phyloP scores from a whole-genome alignment of 2,329 filamentous ascomycete species.

The Pseudocercospora cruenta region DNA sequence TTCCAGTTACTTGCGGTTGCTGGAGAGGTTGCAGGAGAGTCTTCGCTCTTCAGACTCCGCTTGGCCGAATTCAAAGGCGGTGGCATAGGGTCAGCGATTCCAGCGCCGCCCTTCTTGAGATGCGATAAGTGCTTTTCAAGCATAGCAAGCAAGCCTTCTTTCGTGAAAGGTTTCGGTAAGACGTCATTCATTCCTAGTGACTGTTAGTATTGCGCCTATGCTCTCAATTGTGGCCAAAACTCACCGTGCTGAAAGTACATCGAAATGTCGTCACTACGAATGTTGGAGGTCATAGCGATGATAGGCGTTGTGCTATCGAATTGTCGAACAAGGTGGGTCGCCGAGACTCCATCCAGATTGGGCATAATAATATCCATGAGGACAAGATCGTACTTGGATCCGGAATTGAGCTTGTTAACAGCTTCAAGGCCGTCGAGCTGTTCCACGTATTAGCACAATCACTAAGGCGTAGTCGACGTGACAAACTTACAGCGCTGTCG shows the following conservation, averaged over 20 bases:
- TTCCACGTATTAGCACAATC: slow-evolving; percentile 11
- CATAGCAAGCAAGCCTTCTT: slow-evolving; percentile 75
- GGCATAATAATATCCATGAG: slow-evolving; percentile 84
- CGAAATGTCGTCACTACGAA: slow-evolving; percentile 91
- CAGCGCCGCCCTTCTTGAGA: slow-evolving; percentile 63
- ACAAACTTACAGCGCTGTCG: slow-evolving; percentile 62
- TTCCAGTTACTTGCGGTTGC: slow-evolving; percentile 66
- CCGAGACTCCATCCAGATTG: slow-evolving; percentile 89
- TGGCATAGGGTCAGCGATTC: slow-evolving; percentile 51
- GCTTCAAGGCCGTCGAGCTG: slow-evolving; percentile 87
- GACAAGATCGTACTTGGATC: slow-evolving; percentile 65
- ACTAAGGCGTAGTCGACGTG: background rate
- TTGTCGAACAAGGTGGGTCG: slow-evolving; percentile 89
- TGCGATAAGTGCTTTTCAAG: slow-evolving; percentile 87
- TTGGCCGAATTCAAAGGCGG: slow-evolving; percentile 56
- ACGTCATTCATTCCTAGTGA: slow-evolving; percentile 91
- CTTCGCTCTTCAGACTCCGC: slow-evolving; percentile 65
- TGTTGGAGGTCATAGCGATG: slow-evolving; percentile 98
- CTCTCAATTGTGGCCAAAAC: slow-evolving; percentile 35
- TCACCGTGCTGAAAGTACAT: slow-evolving; percentile 96
- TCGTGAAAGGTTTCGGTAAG: slow-evolving; percentile 93
- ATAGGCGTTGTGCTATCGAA: slow-evolving; percentile 82
- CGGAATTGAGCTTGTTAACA: slow-evolving; percentile 77
- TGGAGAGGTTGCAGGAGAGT: slow-evolving; percentile 65
- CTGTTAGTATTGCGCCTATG: slow-evolving; percentile 7